phyloP scores from a whole-genome alignment of 2,329 filamentous ascomycete genomes.

The Aspergillus flavus region DNA sequence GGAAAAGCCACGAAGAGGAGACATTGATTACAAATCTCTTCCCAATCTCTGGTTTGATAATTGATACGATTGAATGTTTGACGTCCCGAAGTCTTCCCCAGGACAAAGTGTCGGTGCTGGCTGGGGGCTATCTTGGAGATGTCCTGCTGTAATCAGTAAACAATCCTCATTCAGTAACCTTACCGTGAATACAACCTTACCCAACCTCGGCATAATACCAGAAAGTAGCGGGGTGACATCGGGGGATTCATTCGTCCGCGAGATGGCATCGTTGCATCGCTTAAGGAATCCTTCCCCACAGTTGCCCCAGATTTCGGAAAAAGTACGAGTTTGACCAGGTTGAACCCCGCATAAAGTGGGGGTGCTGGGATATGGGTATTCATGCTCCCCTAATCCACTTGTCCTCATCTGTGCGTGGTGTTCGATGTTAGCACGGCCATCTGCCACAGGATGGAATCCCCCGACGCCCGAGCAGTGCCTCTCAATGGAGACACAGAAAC shows the following conservation, averaged over 20 bases:
- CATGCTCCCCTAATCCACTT: background rate
- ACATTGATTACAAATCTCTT: conserved; percentile 10
- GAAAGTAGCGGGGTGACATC: background rate
- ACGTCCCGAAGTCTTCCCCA: rapidly evolving
- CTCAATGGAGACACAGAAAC: background rate
- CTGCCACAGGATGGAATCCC: background rate
- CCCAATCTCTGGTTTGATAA: background rate
- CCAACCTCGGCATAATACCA: background rate
- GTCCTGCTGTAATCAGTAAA: background rate
- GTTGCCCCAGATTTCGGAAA: background rate
- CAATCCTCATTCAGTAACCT: background rate
- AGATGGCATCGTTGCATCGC: background rate
- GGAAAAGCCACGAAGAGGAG: conserved; percentile 40
- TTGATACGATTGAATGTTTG: background rate
- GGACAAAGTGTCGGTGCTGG: background rate
- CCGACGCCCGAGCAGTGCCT: background rate
- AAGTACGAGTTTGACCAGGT: background rate
- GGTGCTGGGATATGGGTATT: background rate
- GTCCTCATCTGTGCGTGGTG: background rate
- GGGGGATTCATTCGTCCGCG: background rate
- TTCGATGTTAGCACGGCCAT: background rate
- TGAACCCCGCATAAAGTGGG: background rate
- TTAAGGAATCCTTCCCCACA: background rate
- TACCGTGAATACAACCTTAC: background rate
- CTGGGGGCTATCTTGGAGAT: too few relatives aligned